Conservation (phyloP, 1,139 yeast genomes). For the Magnusiomyces starmeri region DNA sequence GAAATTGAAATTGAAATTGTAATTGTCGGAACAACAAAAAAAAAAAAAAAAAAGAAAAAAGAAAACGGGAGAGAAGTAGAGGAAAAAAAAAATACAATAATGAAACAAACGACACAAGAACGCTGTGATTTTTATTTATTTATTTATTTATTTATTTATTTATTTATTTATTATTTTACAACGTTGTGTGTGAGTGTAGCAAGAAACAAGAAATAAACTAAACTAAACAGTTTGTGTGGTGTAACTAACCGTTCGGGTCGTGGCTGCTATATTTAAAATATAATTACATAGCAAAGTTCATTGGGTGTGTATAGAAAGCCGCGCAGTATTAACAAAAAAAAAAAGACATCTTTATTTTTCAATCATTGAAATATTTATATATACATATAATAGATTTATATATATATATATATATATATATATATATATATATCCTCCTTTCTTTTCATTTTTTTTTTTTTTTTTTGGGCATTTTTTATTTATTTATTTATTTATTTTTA, state of each 20-base stretch:
- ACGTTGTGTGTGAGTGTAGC: too few species aligned
- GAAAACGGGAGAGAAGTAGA: not conserved
- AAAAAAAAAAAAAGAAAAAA: not conserved
- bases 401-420: not conserved
- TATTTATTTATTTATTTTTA: conserved; percentile 4
- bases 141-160: conserved; percentile 1
- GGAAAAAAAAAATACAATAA: not conserved
- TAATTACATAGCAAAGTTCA: too few species aligned
- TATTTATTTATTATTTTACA: too few species aligned
- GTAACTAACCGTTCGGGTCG: too few species aligned
- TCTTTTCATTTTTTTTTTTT: conserved; percentile 3
- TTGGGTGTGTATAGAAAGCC: too few species aligned
- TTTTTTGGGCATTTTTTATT: conserved; percentile 6
- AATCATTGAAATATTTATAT: not conserved
- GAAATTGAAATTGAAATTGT: too few species aligned
- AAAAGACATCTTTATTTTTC: too few species aligned
- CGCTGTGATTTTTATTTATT: not conserved
- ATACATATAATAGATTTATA: not conserved
- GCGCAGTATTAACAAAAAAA: too few species aligned
- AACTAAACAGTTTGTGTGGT: too few species aligned
- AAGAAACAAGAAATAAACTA: too few species aligned
- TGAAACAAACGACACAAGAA: conserved; percentile 1
- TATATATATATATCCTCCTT: conserved; percentile 2
- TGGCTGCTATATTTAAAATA: too few species aligned
- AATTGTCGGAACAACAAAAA: too few species aligned